Base-by-base conservation (phyloP, 345 rosid species). In the Gossypium arboreum region DNA sequence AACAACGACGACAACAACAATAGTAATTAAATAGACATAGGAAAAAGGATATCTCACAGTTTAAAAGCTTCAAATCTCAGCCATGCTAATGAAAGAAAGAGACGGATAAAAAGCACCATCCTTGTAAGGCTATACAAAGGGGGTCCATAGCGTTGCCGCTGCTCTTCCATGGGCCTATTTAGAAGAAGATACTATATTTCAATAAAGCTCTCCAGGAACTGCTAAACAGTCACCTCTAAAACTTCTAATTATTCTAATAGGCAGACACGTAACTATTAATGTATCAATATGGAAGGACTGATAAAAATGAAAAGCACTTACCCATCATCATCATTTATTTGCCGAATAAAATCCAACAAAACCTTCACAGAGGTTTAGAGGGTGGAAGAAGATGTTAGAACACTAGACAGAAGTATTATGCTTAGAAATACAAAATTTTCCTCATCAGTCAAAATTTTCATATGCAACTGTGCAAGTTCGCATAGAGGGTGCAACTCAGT, bases 121-220 rank as follows among this genome's bases (percentile, higher is more conserved):
- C 82, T 78, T 13, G 98, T 94, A 58, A 94, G 97, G 80, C 84
- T 86, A 79, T 94, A 92, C 78, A 94, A 81, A 78, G 97, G 87
- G 12, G 97, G 94, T 78, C 98, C 98, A 88, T 94, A 94, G 58
- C 97, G 95, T 63, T 91, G 90, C 18, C 98, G 84, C 69, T 94
- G 98, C 89, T 90, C 98, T 90, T 94, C 98, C 98, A 94, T 94
- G 72, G 98, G 98, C 85, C 98, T 94, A 77, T 63, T 77, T 51
- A 78, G 59, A 52, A 67, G 55, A 84, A 72, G 12, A 81, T 57
- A 24, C 16, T 71, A 64, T 65, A n/a, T 16, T 16, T 76, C 58
- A 75, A 22, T 65, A 64, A 65, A 64, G 56, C 48, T 57, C 17
- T 15, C 4, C 44, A 12, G 56, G 15, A 68, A 74, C 41, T 58